Percentiles rank a stretch among this genome's conserved stretches.
Conservation (phyloP, 352 stramenopile species). For the Pythium coloratum region DNA sequence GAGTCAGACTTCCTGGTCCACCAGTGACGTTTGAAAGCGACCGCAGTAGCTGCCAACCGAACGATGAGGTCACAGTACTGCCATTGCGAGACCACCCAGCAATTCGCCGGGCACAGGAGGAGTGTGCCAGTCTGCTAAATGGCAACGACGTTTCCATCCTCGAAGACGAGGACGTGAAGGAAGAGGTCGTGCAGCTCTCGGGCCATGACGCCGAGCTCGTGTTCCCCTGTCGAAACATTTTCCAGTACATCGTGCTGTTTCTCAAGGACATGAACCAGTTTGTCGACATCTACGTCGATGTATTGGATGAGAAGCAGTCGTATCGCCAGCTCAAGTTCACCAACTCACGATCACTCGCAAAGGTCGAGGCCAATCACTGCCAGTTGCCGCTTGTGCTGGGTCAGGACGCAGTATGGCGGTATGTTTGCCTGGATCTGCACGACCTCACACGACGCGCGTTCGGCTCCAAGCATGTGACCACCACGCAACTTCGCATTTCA, state of each 20-base stretch:
- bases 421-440: slow-evolving; percentile 78
- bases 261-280: slow-evolving; percentile 80
- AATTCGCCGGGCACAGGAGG: slow-evolving; percentile 53
- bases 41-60: background rate
- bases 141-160: slow-evolving; percentile 69
- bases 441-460: slow-evolving; percentile 68
- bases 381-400: slow-evolving; percentile 68
- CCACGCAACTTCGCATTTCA: slow-evolving; percentile 56
- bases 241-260: slow-evolving; percentile 83
- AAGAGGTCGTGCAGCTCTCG: slow-evolving; percentile 74
- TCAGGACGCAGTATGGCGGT: slow-evolving; percentile 48
- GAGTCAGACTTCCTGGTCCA: background rate
- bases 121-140: slow-evolving; percentile 62
- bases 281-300: slow-evolving; percentile 64
- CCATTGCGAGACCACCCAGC: slow-evolving; percentile 51
- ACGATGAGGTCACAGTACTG: slow-evolving; percentile 33
- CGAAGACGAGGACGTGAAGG: slow-evolving; percentile 73
- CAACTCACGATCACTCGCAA: slow-evolving; percentile 70
- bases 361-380: slow-evolving; percentile 47
- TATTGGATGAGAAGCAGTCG: slow-evolving; percentile 67
- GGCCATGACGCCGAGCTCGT: slow-evolving; percentile 69
- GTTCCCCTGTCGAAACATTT: slow-evolving; percentile 66
- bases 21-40: slow-evolving; percentile 7
- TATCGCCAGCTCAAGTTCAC: slow-evolving; percentile 65
- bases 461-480: slow-evolving; percentile 69